Evolutionary conservation across 129 eudicot genomes (phyloP).

Genomic region (Centella asiatica): DNA sequence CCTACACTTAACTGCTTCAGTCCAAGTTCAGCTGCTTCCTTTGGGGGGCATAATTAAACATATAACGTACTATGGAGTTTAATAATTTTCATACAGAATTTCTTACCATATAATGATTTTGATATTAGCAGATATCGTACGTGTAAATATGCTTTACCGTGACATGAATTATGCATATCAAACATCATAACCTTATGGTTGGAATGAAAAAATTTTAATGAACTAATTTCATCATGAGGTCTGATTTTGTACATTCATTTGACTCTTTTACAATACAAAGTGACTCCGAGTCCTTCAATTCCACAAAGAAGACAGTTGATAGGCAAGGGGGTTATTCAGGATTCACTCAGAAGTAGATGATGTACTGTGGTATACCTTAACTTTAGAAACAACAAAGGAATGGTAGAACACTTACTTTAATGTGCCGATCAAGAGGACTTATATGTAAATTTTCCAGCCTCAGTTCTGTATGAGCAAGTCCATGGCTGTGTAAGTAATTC

Average conservation of each 20-base stretch:
- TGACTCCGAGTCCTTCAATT: background rate
- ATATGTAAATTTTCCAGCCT: slow-evolving; percentile 91
- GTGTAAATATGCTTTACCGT: background rate
- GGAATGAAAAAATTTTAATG: background rate
- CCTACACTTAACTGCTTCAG: too few species aligned
- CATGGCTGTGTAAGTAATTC: slow-evolving; percentile 96
- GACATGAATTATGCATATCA: background rate
- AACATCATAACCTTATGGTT: background rate
- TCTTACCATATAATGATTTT: too few species aligned
- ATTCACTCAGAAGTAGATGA: background rate
- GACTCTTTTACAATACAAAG: background rate
- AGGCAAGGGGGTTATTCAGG: background rate
- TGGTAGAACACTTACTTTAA: slow-evolving; percentile 56
- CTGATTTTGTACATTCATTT: background rate
- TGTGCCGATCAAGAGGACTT: slow-evolving; percentile 88
- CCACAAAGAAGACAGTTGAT: too few species aligned
- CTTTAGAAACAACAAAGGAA: background rate
- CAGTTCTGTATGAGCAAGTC: slow-evolving; percentile 98
- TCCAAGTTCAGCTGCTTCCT: too few species aligned
- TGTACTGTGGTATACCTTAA: background rate
- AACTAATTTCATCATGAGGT: background rate
- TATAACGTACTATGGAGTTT: too few species aligned
- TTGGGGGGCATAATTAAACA: too few species aligned
- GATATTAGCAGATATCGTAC: background rate
- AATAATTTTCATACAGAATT: too few species aligned